Conservation (phyloP, 208 protist species). For the Lotmaria passim region DNA sequence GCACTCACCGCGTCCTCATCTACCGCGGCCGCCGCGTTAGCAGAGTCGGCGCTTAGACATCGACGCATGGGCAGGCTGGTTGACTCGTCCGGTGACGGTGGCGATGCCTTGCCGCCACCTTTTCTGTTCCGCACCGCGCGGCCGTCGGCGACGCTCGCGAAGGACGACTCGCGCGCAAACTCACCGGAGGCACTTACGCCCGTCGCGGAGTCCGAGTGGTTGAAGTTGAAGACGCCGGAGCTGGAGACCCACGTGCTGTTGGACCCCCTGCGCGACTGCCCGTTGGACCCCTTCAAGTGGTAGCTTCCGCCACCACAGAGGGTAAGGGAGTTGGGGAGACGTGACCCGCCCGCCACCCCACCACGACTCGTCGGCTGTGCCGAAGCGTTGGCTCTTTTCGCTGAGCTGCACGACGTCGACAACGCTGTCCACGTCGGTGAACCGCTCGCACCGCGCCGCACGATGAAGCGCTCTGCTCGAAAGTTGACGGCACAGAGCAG, state of each 20-base stretch:
- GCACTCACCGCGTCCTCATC: neutral
- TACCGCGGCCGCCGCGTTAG: neutral
- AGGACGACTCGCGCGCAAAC: slow-evolving; percentile 8
- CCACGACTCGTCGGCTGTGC: neutral
- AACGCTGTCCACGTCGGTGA: slow-evolving; percentile 23
- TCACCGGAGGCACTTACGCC: neutral
- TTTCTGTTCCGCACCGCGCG: neutral
- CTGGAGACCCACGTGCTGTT: neutral
- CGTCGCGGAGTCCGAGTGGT: neutral
- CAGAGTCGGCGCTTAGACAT: neutral
- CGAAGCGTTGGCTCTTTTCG: neutral
- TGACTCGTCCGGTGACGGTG: slow-evolving; percentile 4
- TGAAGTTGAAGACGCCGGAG: slow-evolving; percentile 3
- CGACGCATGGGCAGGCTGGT: neutral
- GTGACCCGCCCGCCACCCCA: neutral
- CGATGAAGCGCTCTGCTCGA: slow-evolving; percentile 29
- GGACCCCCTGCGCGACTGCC: neutral
- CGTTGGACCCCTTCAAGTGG: neutral
- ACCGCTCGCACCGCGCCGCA: slow-evolving; percentile 30
- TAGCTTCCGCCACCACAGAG: too few relatives aligned
- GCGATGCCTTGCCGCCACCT: neutral
- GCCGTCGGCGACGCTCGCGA: neutral
- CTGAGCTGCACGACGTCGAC: neutral
- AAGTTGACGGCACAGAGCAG: slow-evolving; percentile 28
- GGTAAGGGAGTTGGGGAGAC: neutral